These are phyloP conservation scores for Capronia coronata DNA, from an alignment of 2,329 filamentous ascomycete genomes.

Conservation along the genomic window DNA sequence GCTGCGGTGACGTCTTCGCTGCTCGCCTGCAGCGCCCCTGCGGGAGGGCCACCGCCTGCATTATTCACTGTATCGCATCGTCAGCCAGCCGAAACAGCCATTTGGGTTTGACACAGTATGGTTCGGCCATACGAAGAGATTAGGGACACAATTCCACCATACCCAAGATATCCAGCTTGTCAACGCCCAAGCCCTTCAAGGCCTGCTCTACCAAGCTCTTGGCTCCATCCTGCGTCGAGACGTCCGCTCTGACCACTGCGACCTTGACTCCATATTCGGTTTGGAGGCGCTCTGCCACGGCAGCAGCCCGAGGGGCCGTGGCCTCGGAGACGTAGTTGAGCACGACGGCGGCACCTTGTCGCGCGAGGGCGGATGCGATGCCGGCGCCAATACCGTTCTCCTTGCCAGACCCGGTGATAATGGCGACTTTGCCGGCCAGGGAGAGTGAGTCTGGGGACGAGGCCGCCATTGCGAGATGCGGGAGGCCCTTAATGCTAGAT, in stretches of 20 bases:
- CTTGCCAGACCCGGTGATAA: slow-evolving; percentile 33
- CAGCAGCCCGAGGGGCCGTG: slow-evolving; percentile 30
- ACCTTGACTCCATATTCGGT: slow-evolving; percentile 27
- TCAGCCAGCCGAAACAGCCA: slow-evolving; percentile 12
- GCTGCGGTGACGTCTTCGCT: slow-evolving; percentile 45
- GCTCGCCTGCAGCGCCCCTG: slow-evolving; percentile 23
- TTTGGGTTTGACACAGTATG: too few relatives aligned
- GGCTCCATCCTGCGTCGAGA: slow-evolving; percentile 10
- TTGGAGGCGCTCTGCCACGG: slow-evolving; percentile 17
- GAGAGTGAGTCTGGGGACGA: slow-evolving; percentile 27
- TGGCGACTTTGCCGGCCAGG: slow-evolving; percentile 32
- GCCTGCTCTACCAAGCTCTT: slow-evolving; percentile 9
- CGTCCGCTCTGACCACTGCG: slow-evolving; percentile 13
- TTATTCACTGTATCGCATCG: slow-evolving; percentile 26
- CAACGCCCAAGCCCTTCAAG: slow-evolving; percentile 13
- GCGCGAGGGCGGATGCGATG: slow-evolving; percentile 31
- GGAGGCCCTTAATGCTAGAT: neutral
- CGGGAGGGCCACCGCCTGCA: slow-evolving; percentile 25
- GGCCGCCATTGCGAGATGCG: neutral
- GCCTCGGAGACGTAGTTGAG: slow-evolving; percentile 30
- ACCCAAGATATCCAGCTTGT: slow-evolving; percentile 26
- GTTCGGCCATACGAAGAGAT: neutral
- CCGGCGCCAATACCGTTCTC: slow-evolving; percentile 33
- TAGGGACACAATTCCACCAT: slow-evolving; percentile 3
- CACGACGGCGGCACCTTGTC: slow-evolving; percentile 30